These are phyloP conservation scores for Clavispora fructus DNA, from an alignment of 805 yeast species.

Conservation along the genomic window DNA sequence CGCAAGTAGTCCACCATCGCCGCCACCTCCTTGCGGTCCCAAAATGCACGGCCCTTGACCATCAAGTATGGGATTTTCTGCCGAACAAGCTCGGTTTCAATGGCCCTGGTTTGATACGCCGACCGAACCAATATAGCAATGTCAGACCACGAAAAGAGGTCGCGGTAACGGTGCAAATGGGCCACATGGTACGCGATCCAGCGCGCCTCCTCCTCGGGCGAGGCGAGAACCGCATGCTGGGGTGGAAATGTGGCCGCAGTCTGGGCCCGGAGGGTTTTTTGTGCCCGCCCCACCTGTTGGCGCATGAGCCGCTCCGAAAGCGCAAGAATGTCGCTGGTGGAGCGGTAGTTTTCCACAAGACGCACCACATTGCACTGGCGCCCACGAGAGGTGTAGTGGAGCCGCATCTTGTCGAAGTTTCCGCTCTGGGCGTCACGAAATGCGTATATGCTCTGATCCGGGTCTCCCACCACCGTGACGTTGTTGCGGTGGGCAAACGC, in stretches of 20 bases:
- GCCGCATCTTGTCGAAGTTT: constrained; percentile 57
- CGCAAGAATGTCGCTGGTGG: constrained; percentile 61
- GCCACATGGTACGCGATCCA: constrained; percentile 53
- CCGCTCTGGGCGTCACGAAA: constrained; percentile 74
- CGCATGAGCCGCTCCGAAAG: constrained; percentile 62
- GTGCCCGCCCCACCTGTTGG: constrained; percentile 47
- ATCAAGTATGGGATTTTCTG: constrained; percentile 59
- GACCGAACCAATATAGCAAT: constrained; percentile 70
- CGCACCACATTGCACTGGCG: constrained; percentile 30
- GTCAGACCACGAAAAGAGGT: constrained; percentile 47
- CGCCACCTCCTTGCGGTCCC: constrained; percentile 70
- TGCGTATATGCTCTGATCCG: constrained; percentile 91
- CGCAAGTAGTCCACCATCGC: constrained; percentile 61
- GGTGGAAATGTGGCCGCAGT: constrained; percentile 40
- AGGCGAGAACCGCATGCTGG: constrained; percentile 34
- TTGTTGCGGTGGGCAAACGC: constrained; percentile 40
- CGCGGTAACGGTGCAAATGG: constrained; percentile 41
- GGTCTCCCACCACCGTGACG: constrained; percentile 91
- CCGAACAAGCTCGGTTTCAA: constrained; percentile 60
- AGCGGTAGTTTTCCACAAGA: constrained; percentile 73
- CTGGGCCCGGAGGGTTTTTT: constrained; percentile 45
- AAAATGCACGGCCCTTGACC: constrained; percentile 70
- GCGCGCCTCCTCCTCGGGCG: constrained; percentile 51
- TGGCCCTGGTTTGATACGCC: constrained; percentile 50
- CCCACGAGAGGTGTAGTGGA: constrained; percentile 19